Percentiles rank a stretch among this genome's conserved stretches.
Conservation (phyloP, 2,329 filamentous ascomycete genomes). For the Alternaria longipes region DNA sequence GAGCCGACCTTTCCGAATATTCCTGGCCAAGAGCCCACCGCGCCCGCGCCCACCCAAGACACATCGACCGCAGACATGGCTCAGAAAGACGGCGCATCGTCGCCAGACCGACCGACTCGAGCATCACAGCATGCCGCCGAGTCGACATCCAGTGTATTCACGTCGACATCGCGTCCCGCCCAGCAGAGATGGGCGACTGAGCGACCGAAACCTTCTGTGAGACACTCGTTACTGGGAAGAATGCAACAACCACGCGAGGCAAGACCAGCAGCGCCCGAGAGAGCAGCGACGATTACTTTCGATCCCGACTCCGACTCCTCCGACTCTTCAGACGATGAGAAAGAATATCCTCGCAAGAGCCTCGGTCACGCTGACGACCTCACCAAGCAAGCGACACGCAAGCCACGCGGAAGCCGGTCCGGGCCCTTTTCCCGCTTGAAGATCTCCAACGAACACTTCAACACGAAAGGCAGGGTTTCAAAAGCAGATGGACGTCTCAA, state of each 20-base stretch:
- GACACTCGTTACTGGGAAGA: constrained; percentile 32
- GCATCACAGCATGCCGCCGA: background rate
- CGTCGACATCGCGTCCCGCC: constrained; percentile 27
- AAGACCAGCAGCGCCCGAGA: constrained; percentile 24
- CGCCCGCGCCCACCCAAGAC: background rate
- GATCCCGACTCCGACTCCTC: constrained; percentile 38
- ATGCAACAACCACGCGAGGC: constrained; percentile 23
- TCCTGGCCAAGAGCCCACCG: constrained; percentile 15
- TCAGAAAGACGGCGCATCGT: background rate
- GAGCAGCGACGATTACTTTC: constrained; percentile 41
- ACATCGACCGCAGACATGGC: background rate
- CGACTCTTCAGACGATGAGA: constrained; percentile 41
- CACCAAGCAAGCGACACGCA: constrained; percentile 14
- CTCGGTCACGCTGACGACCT: constrained; percentile 25
- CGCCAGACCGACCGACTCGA: background rate
- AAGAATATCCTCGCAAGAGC: constrained; percentile 23
- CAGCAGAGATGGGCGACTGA: constrained; percentile 44
- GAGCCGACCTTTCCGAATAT: constrained; percentile 37
- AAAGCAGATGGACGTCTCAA: constrained; percentile 75
- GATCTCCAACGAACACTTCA: constrained; percentile 71
- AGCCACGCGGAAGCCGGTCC: constrained; percentile 18
- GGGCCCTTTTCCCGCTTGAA: constrained; percentile 63
- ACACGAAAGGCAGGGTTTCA: constrained; percentile 70
- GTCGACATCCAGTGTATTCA: background rate
- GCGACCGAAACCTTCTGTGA: constrained; percentile 36